These are phyloP conservation scores for Ceriops zippeliana DNA, from an alignment of 345 rosid species.

Conservation along the genomic window DNA sequence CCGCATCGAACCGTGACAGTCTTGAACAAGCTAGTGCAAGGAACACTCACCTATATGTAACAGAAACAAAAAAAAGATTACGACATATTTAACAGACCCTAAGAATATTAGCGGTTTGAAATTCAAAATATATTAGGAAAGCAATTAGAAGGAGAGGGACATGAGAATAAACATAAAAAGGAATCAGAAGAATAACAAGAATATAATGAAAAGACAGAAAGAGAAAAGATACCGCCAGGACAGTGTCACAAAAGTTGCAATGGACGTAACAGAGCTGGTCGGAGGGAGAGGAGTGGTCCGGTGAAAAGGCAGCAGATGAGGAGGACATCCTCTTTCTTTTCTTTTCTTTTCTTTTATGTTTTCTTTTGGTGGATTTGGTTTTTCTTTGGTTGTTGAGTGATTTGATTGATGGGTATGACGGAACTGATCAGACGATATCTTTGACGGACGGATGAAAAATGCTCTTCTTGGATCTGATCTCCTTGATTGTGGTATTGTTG, in stretches of 20 bases:
- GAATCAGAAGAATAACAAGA: not conserved
- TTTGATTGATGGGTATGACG: conserved; percentile 72
- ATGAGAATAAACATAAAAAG: not conserved
- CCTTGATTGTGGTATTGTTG: conserved; percentile 55
- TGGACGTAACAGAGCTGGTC: conserved; percentile 98
- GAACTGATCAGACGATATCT: conserved; percentile 56
- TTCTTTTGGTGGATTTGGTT: conserved; percentile 7
- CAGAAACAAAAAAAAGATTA: not conserved
- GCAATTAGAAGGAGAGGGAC: not conserved
- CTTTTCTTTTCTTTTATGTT: conserved; percentile 14
- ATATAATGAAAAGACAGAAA: not conserved
- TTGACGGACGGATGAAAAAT: conserved; percentile 39
- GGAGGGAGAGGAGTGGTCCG: conserved; percentile 87
- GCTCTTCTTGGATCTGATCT: conserved; percentile 56
- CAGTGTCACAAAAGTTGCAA: conserved; percentile 88
- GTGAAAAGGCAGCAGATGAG: conserved; percentile 67
- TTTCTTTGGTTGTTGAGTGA: conserved; percentile 42
- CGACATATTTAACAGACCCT: not conserved
- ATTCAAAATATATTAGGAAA: not conserved
- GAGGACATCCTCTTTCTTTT: conserved; percentile 50
- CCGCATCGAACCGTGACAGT: conserved; percentile 95
- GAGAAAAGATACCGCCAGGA: conserved; percentile 62
- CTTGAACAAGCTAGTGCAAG: conserved; percentile 89
- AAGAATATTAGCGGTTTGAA: not conserved
- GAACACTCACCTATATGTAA: conserved; percentile 76